These are phyloP conservation scores for Triadica sebifera DNA, from an alignment of 345 rosid genomes.

Conservation along the genomic window DNA sequence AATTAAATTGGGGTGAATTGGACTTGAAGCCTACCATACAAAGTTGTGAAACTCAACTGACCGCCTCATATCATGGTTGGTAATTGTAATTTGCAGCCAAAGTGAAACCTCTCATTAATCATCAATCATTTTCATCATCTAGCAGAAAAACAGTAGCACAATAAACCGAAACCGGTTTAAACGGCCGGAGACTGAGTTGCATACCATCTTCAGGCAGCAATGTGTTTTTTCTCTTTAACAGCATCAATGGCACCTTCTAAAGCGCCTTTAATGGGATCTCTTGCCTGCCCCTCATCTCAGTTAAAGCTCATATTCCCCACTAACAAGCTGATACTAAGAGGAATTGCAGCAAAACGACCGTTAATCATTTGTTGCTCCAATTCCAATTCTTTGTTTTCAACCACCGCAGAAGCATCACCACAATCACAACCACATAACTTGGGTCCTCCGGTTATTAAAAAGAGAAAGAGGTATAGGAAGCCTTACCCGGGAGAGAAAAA, in stretches of 20 bases:
- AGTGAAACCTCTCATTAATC: no score
- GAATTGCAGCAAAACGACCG: not conserved
- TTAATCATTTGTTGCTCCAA: constrained; percentile 28
- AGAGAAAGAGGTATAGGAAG: constrained; percentile 68
- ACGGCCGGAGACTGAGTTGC: not conserved
- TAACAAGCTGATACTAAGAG: not conserved
- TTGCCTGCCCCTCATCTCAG: not conserved
- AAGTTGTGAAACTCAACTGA: no score
- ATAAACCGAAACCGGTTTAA: no score
- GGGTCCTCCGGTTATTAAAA: constrained; percentile 39
- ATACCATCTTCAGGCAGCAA: not conserved
- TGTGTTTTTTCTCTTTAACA: not conserved
- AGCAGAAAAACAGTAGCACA: no score
- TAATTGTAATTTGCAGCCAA: no score
- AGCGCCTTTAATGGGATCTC: not conserved
- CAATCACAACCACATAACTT: constrained; percentile 8
- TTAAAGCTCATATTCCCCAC: constrained; percentile 3
- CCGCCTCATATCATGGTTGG: no score
- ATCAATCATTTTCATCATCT: no score
- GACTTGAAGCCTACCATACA: no score
- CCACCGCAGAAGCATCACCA: not conserved
- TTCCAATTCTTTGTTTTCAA: constrained; percentile 21
- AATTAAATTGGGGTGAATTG: no score
- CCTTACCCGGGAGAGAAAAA: constrained; percentile 73
- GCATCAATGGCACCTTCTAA: not conserved